phyloP scores from a whole-genome alignment of 2,329 filamentous ascomycete genomes.

The Bipolaris zeicola region DNA sequence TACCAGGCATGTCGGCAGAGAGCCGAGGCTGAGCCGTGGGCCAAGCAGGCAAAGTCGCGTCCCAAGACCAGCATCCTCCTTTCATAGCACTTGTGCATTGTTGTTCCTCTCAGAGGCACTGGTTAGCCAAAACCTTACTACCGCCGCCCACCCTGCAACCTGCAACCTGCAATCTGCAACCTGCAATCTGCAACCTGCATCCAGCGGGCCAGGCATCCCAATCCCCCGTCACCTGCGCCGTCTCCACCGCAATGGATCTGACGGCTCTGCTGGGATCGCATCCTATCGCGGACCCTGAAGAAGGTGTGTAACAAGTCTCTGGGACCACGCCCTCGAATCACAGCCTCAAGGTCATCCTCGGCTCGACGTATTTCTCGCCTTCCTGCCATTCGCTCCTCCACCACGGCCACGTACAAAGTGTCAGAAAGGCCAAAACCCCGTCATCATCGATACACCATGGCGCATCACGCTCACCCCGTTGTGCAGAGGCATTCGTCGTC shows the following conservation, averaged over 20 bases:
- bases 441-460: not conserved
- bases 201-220: slow-evolving; percentile 1
- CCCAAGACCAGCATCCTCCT: slow-evolving; percentile 10
- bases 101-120: not conserved
- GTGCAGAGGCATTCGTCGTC: slow-evolving; percentile 80
- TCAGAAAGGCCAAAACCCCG: not conserved
- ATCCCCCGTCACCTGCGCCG: slow-evolving; percentile 7
- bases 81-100: not conserved
- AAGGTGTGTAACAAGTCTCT: slow-evolving; percentile 55
- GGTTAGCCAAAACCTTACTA: slow-evolving; percentile 3
- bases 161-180: not conserved
- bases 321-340: slow-evolving; percentile 18
- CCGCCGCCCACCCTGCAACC: not conserved
- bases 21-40: slow-evolving; percentile 2
- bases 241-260: slow-evolving; percentile 26
- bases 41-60: slow-evolving; percentile 6
- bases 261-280: slow-evolving; percentile 49
- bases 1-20: not conserved
- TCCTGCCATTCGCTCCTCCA: slow-evolving; percentile 25
- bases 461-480: slow-evolving; percentile 21
- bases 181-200: slow-evolving; percentile 2
- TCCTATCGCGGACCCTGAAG: slow-evolving; percentile 62
- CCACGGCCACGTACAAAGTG: not conserved
- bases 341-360: slow-evolving; percentile 16
- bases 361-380: slow-evolving; percentile 21